Conservation (phyloP, 345 rosid genomes). For the Populus alba region DNA sequence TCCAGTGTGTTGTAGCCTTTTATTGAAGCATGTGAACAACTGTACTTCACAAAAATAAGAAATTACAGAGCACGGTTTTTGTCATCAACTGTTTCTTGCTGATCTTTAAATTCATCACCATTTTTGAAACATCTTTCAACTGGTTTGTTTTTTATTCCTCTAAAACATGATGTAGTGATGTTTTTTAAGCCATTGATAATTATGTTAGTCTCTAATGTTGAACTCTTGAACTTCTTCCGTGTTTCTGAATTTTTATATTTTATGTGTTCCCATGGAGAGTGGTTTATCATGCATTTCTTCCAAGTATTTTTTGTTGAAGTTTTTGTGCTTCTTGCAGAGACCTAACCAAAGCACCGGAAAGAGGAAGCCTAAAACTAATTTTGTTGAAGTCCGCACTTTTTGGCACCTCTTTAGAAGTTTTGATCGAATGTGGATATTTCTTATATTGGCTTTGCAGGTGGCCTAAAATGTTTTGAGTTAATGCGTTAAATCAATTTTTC, state of each 20-base stretch:
- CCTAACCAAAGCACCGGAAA: slow-evolving; percentile 48
- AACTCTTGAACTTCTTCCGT: not conserved
- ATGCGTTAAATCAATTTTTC: slow-evolving; percentile 10
- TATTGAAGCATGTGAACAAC: not conserved
- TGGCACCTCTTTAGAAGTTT: slow-evolving; percentile 92
- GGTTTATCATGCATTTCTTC: not conserved
- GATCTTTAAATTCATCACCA: not conserved
- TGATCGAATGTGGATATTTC: slow-evolving; percentile 98
- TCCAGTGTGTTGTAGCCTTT: not conserved
- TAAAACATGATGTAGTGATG: not conserved
- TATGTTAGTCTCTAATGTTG: not conserved
- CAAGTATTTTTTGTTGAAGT: not conserved
- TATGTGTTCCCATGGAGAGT: not conserved
- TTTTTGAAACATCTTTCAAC: not conserved
- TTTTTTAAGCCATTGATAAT: not conserved
- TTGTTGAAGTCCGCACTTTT: slow-evolving; percentile 97
- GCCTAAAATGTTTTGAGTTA: slow-evolving; percentile 10
- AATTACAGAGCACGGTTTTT: not conserved
- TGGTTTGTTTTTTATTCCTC: not conserved
- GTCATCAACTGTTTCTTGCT: not conserved
- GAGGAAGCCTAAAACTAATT: slow-evolving; percentile 86
- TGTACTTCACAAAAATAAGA: not conserved
- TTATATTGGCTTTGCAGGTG: slow-evolving; percentile 85
- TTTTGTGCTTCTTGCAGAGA: slow-evolving; percentile 41
- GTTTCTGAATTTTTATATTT: not conserved